Evolutionary conservation across 2,329 filamentous ascomycete species (phyloP).

Genomic region (Beauveria caledonica): DNA sequence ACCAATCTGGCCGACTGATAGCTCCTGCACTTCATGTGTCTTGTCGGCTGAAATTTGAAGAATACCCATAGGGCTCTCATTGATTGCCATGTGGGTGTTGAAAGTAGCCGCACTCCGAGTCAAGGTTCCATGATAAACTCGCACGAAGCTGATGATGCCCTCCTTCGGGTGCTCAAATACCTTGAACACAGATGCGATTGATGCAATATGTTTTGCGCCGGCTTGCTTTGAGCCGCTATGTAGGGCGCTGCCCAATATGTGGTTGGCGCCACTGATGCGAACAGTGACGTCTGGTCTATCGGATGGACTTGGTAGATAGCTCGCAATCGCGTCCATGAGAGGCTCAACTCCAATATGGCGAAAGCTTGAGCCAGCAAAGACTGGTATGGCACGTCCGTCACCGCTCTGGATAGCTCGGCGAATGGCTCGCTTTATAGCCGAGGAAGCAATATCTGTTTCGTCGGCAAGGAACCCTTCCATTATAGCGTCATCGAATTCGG

Average conservation of each 20-base stretch:
- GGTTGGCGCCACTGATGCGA: slow-evolving; percentile 51
- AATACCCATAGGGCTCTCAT: slow-evolving; percentile 72
- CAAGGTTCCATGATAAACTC: slow-evolving; percentile 80
- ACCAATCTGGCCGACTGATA: slow-evolving; percentile 84
- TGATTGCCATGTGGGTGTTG: slow-evolving; percentile 77
- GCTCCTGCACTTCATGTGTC: slow-evolving; percentile 72
- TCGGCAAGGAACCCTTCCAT: slow-evolving; percentile 77
- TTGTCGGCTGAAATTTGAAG: slow-evolving; percentile 86
- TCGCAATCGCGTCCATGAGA: slow-evolving; percentile 77
- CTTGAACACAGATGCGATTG: slow-evolving; percentile 75
- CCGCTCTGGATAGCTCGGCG: slow-evolving; percentile 61
- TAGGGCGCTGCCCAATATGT: slow-evolving; percentile 30
- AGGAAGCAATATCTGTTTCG: slow-evolving; percentile 62
- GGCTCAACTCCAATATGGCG: slow-evolving; percentile 91
- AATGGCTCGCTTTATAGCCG: slow-evolving; percentile 64
- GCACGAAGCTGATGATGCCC: slow-evolving; percentile 83
- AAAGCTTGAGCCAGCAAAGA: slow-evolving; percentile 89
- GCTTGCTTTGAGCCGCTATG: slow-evolving; percentile 29
- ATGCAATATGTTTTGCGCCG: slow-evolving; percentile 26
- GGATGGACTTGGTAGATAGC: slow-evolving; percentile 75
- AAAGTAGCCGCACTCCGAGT: slow-evolving; percentile 67
- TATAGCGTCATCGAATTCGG: slow-evolving; percentile 79
- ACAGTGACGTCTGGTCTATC: slow-evolving; percentile 76
- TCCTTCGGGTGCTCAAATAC: slow-evolving; percentile 82
- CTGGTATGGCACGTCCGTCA: slow-evolving; percentile 67